Evolutionary conservation across 2,329 filamentous ascomycete species (phyloP), one percentile per base, ranked within the genome.

Genomic region (Monosporascus sp.): DNA sequence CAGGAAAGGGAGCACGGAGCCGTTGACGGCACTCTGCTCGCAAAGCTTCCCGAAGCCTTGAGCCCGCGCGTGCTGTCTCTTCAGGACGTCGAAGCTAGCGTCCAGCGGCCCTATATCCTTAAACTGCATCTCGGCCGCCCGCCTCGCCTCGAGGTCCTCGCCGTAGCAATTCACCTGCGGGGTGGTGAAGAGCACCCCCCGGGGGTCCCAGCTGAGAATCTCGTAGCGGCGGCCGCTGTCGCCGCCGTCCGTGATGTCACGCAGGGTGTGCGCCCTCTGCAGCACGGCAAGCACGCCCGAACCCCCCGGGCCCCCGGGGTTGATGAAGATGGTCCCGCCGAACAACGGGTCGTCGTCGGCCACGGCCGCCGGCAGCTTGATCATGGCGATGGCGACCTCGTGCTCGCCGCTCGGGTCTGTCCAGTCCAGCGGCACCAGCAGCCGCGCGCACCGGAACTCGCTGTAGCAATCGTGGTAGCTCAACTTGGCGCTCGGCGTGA

Each of bases 291-390:
- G 37, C 3, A 75, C 66, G 8, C 76, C 75, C 1, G 72, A 73
- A 20, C 65, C 70, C 27, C 75, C 72, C 0, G 75, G 75, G 0
- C 76, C 76, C 43, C 76, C 76, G 0, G 74, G 75, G 63, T 77
- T 77, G 47, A 63, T 60, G 57, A 78, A 65, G 43, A 77, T 64
- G 48, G 74, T 65, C 18, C 76, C 76, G 39, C 67, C 73, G 50
- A 72, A 77, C 37, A 64, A 55, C 4, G 70, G 64, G 52, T 74
- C 68, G n/a, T 60, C 39, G 22, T 70, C 65, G 8, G 67, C 52
- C 3, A 77, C 75, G 1, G 54, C 55, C 25, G 74, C 74, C 0
- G 73, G 72, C 8, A 72, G 65, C 53, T 70, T 72, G 48, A 72
- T 62, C 54, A 78, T 66, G 52, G 75, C 74, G 36, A 79, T 62